phyloP scores from a whole-genome alignment of 768 basidiomycete species.

The Harrya chromipes region DNA sequence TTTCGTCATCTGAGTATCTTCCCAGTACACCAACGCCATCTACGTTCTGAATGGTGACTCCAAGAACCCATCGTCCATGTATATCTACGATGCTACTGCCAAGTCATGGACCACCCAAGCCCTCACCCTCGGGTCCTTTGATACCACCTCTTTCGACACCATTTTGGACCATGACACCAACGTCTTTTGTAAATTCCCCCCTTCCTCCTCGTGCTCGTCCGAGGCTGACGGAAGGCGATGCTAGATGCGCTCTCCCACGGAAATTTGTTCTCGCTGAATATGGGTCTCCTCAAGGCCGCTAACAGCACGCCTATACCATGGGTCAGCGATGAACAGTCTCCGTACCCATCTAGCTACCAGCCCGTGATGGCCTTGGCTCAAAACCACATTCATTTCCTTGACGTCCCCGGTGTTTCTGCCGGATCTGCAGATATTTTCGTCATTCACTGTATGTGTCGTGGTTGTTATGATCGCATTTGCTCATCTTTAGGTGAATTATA shows the following conservation, averaged over 20 bases:
- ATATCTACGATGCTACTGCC: conserved; percentile 75
- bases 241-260: conserved; percentile 67
- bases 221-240: conserved; percentile 6
- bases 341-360: conserved; percentile 57
- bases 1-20: conserved; percentile 4
- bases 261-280: conserved; percentile 66
- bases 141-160: conserved; percentile 60
- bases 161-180: conserved; percentile 96
- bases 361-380: conserved; percentile 81
- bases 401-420: conserved; percentile 62
- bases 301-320: conserved; percentile 58
- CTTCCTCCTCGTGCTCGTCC: neutral
- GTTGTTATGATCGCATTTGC: neutral
- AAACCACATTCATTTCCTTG: conserved; percentile 83
- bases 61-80: conserved; percentile 61
- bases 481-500: neutral
- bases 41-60: conserved; percentile 81
- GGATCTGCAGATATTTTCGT: conserved; percentile 80
- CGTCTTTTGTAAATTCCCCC: conserved; percentile 58
- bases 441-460: conserved; percentile 69
- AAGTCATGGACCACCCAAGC: conserved; percentile 79
- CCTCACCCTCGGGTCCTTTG: conserved; percentile 50
- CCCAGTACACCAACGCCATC: conserved; percentile 78
- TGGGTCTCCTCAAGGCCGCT: conserved; percentile 61
- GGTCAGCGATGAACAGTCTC: conserved; percentile 55